phyloP scores from a whole-genome alignment of 2,329 filamentous ascomycete species.

The Onygena corvina region DNA sequence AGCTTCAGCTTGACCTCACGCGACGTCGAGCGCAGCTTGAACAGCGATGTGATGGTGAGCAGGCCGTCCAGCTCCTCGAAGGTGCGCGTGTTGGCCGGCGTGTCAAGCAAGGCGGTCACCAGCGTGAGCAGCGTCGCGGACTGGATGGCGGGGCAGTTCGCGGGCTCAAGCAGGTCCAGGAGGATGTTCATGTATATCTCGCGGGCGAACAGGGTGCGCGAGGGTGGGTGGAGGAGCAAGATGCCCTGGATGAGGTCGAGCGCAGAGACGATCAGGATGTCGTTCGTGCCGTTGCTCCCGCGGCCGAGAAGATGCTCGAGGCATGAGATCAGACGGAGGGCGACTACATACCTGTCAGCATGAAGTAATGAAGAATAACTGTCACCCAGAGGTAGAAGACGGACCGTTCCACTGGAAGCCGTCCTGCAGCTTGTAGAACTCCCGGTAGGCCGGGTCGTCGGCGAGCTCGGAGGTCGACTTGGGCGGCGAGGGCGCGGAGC shows the following conservation, averaged over 20 bases:
- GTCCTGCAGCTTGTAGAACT: slow-evolving; percentile 94
- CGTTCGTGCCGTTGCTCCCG: slow-evolving; percentile 67
- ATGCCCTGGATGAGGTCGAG: slow-evolving; percentile 82
- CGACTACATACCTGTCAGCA: slow-evolving; percentile 42
- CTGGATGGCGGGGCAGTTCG: slow-evolving; percentile 85
- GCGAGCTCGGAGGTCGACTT: slow-evolving; percentile 60
- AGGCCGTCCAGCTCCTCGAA: slow-evolving; percentile 90
- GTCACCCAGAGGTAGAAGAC: neutral
- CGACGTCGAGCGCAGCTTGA: slow-evolving; percentile 75
- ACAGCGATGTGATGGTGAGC: slow-evolving; percentile 79
- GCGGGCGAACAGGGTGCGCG: slow-evolving; percentile 71
- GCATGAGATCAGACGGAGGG: slow-evolving; percentile 70
- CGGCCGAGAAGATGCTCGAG: slow-evolving; percentile 78
- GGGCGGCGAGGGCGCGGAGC: slow-evolving; percentile 33
- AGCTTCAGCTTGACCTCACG: slow-evolving; percentile 88
- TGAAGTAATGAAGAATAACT: neutral
- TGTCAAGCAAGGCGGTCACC: slow-evolving; percentile 75
- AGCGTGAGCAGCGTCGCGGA: slow-evolving; percentile 80
- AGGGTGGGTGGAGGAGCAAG: slow-evolving; percentile 79
- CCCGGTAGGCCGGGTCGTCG: slow-evolving; percentile 77
- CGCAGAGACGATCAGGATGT: slow-evolving; percentile 75
- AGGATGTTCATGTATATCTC: slow-evolving; percentile 95
- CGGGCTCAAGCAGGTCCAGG: slow-evolving; percentile 83
- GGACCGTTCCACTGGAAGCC: slow-evolving; percentile 87
- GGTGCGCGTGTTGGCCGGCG: slow-evolving; percentile 74